Evolutionary conservation across 495 filamentous ascomycete genomes (phyloP).

Genomic region (Annulohypoxylon stygium): DNA sequence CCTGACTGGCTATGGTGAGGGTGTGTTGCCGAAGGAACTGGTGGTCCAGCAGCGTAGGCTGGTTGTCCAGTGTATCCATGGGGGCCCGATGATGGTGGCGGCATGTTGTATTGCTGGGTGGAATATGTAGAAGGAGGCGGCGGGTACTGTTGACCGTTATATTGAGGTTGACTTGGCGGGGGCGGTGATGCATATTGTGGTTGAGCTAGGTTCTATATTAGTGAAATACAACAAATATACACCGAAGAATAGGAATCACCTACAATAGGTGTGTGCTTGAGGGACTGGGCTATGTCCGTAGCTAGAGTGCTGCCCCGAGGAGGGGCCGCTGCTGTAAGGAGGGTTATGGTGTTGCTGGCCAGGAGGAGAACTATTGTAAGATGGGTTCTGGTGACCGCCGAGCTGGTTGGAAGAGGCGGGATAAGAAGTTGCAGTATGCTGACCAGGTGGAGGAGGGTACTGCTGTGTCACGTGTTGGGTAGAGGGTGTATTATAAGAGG

Average conservation of each 20-base stretch:
- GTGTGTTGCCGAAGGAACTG: slow-evolving; percentile 51
- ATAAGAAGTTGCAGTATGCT: slow-evolving; percentile 48
- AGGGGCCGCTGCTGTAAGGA: slow-evolving; percentile 37
- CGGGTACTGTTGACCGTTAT: slow-evolving; percentile 49
- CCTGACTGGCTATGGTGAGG: slow-evolving; percentile 52
- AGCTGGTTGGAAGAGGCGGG: slow-evolving; percentile 38
- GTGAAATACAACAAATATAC: background rate
- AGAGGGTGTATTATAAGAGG: slow-evolving; percentile 41
- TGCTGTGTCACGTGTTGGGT: slow-evolving; percentile 42
- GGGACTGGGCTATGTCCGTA: slow-evolving; percentile 49
- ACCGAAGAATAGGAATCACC: slow-evolving; percentile 12
- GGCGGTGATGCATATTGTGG: slow-evolving; percentile 48
- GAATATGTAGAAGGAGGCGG: slow-evolving; percentile 51
- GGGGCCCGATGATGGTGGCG: slow-evolving; percentile 44
- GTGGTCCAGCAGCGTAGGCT: slow-evolving; percentile 50
- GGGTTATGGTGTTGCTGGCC: slow-evolving; percentile 47
- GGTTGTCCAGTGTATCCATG: slow-evolving; percentile 52
- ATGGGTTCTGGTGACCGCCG: slow-evolving; percentile 43
- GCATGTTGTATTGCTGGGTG: slow-evolving; percentile 47
- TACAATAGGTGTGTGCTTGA: slow-evolving; percentile 48
- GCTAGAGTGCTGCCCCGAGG: slow-evolving; percentile 41
- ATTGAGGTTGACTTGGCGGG: slow-evolving; percentile 40
- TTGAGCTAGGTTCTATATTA: slow-evolving; percentile 47
- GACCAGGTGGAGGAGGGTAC: slow-evolving; percentile 46
- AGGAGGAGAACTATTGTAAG: slow-evolving; percentile 47